These are phyloP conservation scores for Pulveroboletus ravenelii DNA, from an alignment of 768 basidiomycete species.

Conservation along the genomic window DNA sequence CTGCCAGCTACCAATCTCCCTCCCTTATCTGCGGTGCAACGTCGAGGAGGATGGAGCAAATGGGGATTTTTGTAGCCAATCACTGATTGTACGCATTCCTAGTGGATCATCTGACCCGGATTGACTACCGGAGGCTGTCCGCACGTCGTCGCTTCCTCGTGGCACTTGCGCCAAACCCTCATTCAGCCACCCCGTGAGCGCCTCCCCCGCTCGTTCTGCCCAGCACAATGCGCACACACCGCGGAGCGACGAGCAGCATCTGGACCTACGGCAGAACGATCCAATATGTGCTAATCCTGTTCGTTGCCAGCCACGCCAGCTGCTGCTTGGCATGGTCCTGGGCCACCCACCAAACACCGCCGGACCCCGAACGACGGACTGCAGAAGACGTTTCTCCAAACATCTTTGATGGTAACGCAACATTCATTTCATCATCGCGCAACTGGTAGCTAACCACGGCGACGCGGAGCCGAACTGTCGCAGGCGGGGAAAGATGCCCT, in stretches of 20 bases:
- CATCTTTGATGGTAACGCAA: conserved; percentile 18
- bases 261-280: conserved; percentile 5
- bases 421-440: conserved; percentile 5
- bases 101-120: not conserved
- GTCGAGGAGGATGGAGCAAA: not conserved
- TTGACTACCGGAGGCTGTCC: too few relatives aligned
- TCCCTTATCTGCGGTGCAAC: not conserved
- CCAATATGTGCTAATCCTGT: conserved; percentile 7
- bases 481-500: conserved; percentile 17
- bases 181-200: not conserved
- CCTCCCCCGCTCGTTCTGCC: not conserved
- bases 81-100: not conserved
- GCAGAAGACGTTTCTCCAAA: conserved; percentile 10
- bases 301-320: conserved; percentile 9
- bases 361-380: not conserved
- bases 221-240: not conserved
- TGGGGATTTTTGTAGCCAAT: not conserved
- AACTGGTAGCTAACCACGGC: conserved; percentile 8
- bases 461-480: conserved; percentile 16
- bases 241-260: not conserved
- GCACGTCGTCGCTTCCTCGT: conserved; percentile 2
- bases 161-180: not conserved
- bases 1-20: not conserved
- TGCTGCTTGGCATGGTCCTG: conserved; percentile 27
- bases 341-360: conserved; percentile 24